phyloP scores from a whole-genome alignment of 495 filamentous ascomycete species.

The Massariosphaeria phaeospora region DNA sequence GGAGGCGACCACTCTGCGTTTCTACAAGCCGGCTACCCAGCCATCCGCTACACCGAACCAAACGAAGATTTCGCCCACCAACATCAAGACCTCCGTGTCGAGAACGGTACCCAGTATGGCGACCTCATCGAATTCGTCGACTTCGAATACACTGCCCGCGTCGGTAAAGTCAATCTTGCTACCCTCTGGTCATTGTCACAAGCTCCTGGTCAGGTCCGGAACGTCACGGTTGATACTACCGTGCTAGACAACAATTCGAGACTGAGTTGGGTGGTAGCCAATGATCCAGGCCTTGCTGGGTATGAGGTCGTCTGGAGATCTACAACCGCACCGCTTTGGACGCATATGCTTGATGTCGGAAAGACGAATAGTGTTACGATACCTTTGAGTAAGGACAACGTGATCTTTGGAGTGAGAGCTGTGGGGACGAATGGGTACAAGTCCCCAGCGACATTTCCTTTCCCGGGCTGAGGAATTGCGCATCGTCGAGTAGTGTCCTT shows the following conservation, averaged over 20 bases:
- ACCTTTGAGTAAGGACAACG: conserved; percentile 50
- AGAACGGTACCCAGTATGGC: conserved; percentile 48
- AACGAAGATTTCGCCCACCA: conserved; percentile 52
- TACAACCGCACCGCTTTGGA: conserved; percentile 46
- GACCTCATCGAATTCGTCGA: conserved; percentile 51
- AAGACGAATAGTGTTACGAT: conserved; percentile 41
- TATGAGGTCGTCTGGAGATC: conserved; percentile 53
- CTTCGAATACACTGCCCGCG: conserved; percentile 48
- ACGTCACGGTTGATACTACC: conserved; percentile 46
- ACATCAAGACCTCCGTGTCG: conserved; percentile 49
- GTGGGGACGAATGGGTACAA: conserved; percentile 46
- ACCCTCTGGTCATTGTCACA: conserved; percentile 48
- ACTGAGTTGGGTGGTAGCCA: conserved; percentile 43
- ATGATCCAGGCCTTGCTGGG: conserved; percentile 33
- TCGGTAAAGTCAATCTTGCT: conserved; percentile 49
- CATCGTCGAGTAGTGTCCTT: no score
- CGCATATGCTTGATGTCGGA: conserved; percentile 43
- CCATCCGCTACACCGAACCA: conserved; percentile 52
- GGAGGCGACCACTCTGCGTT: conserved; percentile 53
- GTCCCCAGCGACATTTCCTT: conserved; percentile 39
- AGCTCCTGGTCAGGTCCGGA: conserved; percentile 44
- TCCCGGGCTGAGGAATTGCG: conserved; percentile 19
- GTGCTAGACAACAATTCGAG: conserved; percentile 45
- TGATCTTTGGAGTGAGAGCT: conserved; percentile 49
- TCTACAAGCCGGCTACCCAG: conserved; percentile 47